These are phyloP conservation scores for Wilcoxina mikolae DNA, from an alignment of 495 filamentous ascomycete species.

Conservation along the genomic window DNA sequence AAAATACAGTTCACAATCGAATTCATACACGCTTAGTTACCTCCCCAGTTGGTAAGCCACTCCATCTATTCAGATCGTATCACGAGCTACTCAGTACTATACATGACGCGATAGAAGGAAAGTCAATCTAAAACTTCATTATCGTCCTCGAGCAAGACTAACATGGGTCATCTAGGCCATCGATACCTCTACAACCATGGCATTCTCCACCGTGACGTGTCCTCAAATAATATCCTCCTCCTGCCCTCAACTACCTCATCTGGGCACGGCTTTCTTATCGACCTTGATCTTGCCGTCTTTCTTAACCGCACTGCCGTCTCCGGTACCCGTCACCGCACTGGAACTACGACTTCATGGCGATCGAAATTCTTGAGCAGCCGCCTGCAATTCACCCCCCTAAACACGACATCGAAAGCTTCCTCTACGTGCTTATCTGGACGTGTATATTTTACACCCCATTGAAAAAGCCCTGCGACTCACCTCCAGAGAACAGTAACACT, in stretches of 20 bases:
- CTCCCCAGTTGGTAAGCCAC: background rate
- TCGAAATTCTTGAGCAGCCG: too few species aligned
- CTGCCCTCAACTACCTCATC: background rate
- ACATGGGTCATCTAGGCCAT: background rate
- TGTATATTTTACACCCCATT: too few species aligned
- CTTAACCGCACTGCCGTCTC: background rate
- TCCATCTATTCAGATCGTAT: background rate
- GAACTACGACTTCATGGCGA: too few species aligned
- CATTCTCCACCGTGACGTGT: slow-evolving; percentile 3
- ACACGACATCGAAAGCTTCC: too few species aligned
- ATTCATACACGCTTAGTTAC: background rate
- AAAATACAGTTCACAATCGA: background rate
- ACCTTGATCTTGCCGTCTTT: slow-evolving; percentile 1
- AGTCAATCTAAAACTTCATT: too few species aligned
- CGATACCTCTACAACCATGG: background rate
- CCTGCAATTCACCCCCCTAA: too few species aligned
- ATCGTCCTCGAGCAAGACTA: too few species aligned
- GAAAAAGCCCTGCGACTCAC: too few species aligned
- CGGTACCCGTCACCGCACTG: background rate
- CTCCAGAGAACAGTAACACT: too few species aligned
- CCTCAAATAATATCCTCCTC: background rate
- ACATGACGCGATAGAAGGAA: background rate
- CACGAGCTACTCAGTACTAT: background rate
- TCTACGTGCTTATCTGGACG: too few species aligned
- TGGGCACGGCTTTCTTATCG: background rate